Base-by-base conservation (phyloP, 495 filamentous ascomycete species). In the Talaromyces stipitatus region DNA sequence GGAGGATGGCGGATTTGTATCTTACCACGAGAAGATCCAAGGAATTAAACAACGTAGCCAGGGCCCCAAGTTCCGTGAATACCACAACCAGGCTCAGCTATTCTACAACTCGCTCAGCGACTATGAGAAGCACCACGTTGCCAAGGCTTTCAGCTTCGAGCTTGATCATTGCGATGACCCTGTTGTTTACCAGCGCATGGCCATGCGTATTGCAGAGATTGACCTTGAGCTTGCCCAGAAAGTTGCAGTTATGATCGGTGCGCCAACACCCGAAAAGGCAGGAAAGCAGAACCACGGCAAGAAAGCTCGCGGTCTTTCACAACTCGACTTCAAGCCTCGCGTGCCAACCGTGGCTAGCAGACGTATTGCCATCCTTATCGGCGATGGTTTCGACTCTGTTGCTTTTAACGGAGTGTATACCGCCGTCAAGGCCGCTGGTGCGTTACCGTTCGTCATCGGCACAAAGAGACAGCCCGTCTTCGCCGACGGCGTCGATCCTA, bases 141-240 rank as follows among this genome's bases (percentile, higher is more conserved):
- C 78, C 23, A 79, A 77, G 45, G 89, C 91, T 0, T 79, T 95
- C 43, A 73, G 77, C 4, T 96, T 95, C 66, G 91, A 96, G 70
- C 81, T 96, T 6, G 88, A 91, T 62, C 91, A 95, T 70, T 95
- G 91, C 68, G 90, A 95, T 46, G 90, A 96, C 48, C 85, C 86
- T 0, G 63, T 88, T 23, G 90, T 96, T 20, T 95, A 92, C 64
- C 76, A 82, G 54, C 80, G 86, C 58, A 83, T 94, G 73, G 76
- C 78, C 9, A 65, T 86, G 50, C 85, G 91, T 22, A 73, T 94
- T 4, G 73, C 82, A 3, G 83, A 89, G 7, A 89, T 94, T 61
- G 87, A 90, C 58, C 68, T 91, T 1, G 74, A 74, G 1, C 84
- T 95, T 3, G 88, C 90, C 0, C 77, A 87, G 66, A 71, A 73